A percentile compares a stretch with the other conserved stretches of the same genome.
Conservation (phyloP, 345 rosid species). For the Chamaenerion angustifolium region DNA sequence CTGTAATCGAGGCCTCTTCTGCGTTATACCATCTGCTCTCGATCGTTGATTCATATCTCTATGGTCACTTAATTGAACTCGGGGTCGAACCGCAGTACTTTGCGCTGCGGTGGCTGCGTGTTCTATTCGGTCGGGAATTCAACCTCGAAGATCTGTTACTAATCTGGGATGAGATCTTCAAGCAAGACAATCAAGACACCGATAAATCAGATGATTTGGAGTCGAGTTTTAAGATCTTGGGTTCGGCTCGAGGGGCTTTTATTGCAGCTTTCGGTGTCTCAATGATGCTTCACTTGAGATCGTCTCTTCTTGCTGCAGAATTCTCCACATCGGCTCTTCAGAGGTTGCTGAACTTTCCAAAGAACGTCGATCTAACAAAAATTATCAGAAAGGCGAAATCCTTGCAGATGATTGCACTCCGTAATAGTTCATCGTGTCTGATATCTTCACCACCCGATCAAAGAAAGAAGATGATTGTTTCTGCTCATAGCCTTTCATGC, state of each 20-base stretch:
- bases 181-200: constrained; percentile 38
- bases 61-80: constrained; percentile 78
- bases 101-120: constrained; percentile 89
- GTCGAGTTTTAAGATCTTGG: constrained; percentile 35
- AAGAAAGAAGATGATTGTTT: constrained; percentile 23
- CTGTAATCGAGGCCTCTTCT: constrained; percentile 79
- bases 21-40: constrained; percentile 70
- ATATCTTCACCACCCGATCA: constrained; percentile 21
- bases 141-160: constrained; percentile 56
- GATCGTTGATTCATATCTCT: constrained; percentile 67
- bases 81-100: constrained; percentile 98
- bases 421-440: constrained; percentile 14
- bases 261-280: constrained; percentile 71
- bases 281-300: constrained; percentile 70
- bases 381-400: constrained; percentile 64
- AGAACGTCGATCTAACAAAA: constrained; percentile 45
- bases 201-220: constrained; percentile 15
- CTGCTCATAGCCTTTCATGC: constrained; percentile 37
- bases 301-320: constrained; percentile 86
- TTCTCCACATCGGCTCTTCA: constrained; percentile 84
- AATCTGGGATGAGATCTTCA: constrained; percentile 89
- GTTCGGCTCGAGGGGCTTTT: constrained; percentile 65
- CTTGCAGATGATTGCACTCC: constrained; percentile 43
- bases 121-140: constrained; percentile 88
- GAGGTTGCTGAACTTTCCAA: constrained; percentile 75